Evolutionary conservation across 257 asterid genomes (phyloP).

Genomic region (Lantana camara): DNA sequence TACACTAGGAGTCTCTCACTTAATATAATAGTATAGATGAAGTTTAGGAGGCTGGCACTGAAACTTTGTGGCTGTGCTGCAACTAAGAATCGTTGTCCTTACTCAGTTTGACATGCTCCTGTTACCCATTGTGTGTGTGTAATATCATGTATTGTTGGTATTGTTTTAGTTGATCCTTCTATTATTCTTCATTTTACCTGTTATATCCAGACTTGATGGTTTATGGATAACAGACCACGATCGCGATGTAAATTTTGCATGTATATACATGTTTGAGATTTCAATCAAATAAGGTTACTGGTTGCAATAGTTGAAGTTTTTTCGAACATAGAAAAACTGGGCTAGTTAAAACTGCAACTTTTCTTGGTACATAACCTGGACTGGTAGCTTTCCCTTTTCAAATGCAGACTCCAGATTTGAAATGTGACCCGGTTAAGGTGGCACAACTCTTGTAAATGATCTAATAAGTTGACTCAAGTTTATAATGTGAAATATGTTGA

Average conservation of each 20-base stretch:
- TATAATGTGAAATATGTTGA: slow-evolving; percentile 16
- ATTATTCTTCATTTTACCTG: neutral
- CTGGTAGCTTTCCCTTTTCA: slow-evolving; percentile 19
- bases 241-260: no score
- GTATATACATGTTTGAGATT: neutral
- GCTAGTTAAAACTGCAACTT: slow-evolving; percentile 5
- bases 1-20: no score
- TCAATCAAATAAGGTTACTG: slow-evolving; percentile 10
- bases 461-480: neutral
- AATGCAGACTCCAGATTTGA: slow-evolving; percentile 5
- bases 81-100: no score
- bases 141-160: slow-evolving; percentile 16
- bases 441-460: slow-evolving; percentile 2
- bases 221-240: no score
- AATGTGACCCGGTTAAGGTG: neutral
- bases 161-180: slow-evolving; percentile 11
- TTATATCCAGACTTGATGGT: no score
- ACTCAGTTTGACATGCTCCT: slow-evolving; percentile 5
- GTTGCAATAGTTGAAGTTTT: neutral
- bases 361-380: slow-evolving; percentile 13
- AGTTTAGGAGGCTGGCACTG: no score
- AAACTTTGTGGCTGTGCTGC: no score
- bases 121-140: slow-evolving; percentile 2
- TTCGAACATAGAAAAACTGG: slow-evolving; percentile 5
- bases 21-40: no score